Evolutionary conservation across 495 filamentous ascomycete species (phyloP).

Genomic region (Diplogelasinospora grovesii): DNA sequence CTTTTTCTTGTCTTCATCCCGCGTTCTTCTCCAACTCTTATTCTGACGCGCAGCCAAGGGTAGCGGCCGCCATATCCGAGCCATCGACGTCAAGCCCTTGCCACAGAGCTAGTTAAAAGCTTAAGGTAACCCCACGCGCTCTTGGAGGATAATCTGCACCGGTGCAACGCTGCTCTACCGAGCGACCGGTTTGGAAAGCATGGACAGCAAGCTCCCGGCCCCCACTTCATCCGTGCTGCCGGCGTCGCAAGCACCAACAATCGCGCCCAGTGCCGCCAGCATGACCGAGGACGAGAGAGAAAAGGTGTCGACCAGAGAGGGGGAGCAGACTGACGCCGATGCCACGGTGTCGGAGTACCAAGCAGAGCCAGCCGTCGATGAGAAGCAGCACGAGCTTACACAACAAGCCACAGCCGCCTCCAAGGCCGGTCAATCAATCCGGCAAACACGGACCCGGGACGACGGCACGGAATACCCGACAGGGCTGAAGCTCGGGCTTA

Average conservation of each 20-base stretch:
- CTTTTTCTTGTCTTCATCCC: no score
- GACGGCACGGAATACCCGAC: conserved; percentile 43
- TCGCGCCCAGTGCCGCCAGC: conserved; percentile 23
- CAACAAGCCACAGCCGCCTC: conserved; percentile 23
- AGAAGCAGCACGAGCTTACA: conserved; percentile 17
- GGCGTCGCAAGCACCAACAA: conserved; percentile 25
- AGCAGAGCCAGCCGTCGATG: background rate
- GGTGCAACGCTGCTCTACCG: background rate
- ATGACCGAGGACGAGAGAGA: conserved; percentile 22
- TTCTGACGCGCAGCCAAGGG: no score
- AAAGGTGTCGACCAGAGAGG: no score
- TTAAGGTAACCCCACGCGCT: no score
- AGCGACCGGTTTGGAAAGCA: background rate
- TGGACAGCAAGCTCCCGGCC: conserved; percentile 15
- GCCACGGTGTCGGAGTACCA: background rate
- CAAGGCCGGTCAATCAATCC: conserved; percentile 18
- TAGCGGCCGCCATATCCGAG: no score
- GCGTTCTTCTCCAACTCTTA: no score
- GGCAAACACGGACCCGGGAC: conserved; percentile 22
- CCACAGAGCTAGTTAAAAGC: no score
- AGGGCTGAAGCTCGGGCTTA: conserved; percentile 40
- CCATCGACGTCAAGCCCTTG: no score
- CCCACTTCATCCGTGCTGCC: background rate
- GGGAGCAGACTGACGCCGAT: conserved; percentile 10
- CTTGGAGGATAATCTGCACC: no score